Percentiles rank a stretch among this genome's conserved stretches.
Conservation (phyloP, 2,329 filamentous ascomycete genomes). For the Purpureocillium takamizusanense region DNA sequence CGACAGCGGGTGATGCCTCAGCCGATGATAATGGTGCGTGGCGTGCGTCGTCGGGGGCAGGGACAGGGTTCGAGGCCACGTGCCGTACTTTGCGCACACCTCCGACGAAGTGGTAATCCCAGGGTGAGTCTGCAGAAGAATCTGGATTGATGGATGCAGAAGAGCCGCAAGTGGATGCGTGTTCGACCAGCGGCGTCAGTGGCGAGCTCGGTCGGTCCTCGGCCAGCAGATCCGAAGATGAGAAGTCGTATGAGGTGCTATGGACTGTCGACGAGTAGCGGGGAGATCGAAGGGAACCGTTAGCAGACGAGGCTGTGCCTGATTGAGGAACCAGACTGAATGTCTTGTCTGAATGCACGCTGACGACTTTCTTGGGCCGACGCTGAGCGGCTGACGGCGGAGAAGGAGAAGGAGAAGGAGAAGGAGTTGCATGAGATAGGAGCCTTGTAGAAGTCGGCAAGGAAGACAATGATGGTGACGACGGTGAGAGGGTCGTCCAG, state of each 20-base stretch:
- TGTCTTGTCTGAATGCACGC: constrained; percentile 47
- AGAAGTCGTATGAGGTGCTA: constrained; percentile 37
- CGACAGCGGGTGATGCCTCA: not conserved
- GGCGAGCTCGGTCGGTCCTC: constrained; percentile 40
- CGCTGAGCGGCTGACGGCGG: constrained; percentile 17
- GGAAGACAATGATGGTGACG: constrained; percentile 2
- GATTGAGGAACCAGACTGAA: constrained; percentile 40
- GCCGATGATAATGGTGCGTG: too few relatives aligned
- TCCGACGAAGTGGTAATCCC: constrained; percentile 45
- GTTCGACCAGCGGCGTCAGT: constrained; percentile 37
- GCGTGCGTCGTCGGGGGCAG: not conserved
- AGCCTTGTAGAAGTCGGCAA: not conserved
- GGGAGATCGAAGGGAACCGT: constrained; percentile 27
- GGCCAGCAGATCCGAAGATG: constrained; percentile 36
- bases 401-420: constrained; percentile 14
- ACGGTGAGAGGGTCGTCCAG: constrained; percentile 1
- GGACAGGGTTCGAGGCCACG: constrained; percentile 4
- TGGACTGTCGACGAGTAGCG: constrained; percentile 35
- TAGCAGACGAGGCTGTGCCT: constrained; percentile 16
- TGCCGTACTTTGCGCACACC: constrained; percentile 42
- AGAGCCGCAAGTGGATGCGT: constrained; percentile 7
- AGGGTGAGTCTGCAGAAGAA: constrained; percentile 27
- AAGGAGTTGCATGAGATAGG: not conserved
- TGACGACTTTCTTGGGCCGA: constrained; percentile 29
- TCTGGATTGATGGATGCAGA: not conserved